These are phyloP conservation scores for Filobasidium uniguttulatum DNA, from an alignment of 1,284 basidiomycete species.

Conservation along the genomic window DNA sequence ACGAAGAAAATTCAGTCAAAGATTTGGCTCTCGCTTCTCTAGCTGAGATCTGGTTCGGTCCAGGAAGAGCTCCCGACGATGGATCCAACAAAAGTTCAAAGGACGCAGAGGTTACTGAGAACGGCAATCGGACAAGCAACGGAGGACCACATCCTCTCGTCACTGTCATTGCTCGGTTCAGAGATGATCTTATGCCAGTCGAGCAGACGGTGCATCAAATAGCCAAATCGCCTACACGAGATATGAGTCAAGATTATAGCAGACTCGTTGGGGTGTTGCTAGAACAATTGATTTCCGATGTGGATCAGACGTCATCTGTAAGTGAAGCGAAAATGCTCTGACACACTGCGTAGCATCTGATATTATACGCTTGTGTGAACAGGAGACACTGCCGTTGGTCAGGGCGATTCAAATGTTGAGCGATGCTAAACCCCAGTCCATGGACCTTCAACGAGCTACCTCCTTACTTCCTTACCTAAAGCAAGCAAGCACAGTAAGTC, in stretches of 20 bases:
- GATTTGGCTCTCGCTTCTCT: slow-evolving; percentile 77
- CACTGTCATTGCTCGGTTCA: slow-evolving; percentile 1
- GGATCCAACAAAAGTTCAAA: no score
- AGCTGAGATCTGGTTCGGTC: slow-evolving; percentile 71
- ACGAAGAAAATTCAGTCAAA: slow-evolving; percentile 85
- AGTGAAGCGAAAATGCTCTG: neutral
- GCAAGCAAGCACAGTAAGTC: slow-evolving; percentile 40
- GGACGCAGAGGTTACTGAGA: neutral
- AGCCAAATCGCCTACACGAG: neutral
- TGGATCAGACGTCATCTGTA: neutral
- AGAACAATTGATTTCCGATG: neutral
- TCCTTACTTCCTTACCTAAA: slow-evolving; percentile 76
- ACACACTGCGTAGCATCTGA: neutral
- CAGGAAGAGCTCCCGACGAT: no score
- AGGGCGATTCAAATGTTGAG: slow-evolving; percentile 70
- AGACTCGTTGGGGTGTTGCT: neutral
- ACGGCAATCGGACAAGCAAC: neutral
- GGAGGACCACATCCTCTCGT: neutral
- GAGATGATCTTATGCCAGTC: slow-evolving; percentile 1
- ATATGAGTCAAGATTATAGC: neutral
- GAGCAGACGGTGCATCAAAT: neutral
- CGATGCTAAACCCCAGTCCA: slow-evolving; percentile 60
- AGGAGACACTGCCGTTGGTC: slow-evolving; percentile 44
- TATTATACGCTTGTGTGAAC: neutral
- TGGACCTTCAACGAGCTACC: slow-evolving; percentile 66